phyloP scores from a whole-genome alignment of 345 rosid species.

The Passiflora organensis region DNA sequence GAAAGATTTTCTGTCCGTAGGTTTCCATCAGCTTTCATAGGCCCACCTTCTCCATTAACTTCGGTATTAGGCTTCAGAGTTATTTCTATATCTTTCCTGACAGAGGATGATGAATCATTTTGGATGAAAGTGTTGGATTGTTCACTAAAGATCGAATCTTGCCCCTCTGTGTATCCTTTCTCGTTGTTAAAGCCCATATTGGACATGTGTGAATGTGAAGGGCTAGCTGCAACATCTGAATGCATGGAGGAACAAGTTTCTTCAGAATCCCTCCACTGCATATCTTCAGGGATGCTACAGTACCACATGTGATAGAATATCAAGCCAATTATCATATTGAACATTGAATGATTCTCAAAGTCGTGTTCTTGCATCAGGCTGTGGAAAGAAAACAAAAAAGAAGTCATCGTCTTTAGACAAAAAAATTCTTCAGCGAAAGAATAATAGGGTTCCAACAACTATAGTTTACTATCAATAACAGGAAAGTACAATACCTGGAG shows the following conservation, averaged over 20 bases:
- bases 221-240: constrained; percentile 19
- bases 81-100: constrained; percentile 44
- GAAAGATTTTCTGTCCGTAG: constrained; percentile 19
- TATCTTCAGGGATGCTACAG: constrained; percentile 33
- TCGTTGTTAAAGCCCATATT: constrained; percentile 22
- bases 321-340: constrained; percentile 53
- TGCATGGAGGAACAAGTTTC: constrained; percentile 11
- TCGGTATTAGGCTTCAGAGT: constrained; percentile 16
- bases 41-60: constrained; percentile 3
- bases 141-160: constrained; percentile 24
- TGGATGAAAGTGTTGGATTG: constrained; percentile 29
- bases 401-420: background rate
- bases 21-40: constrained; percentile 25
- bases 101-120: constrained; percentile 52
- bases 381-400: constrained; percentile 14
- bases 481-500: too few species aligned
- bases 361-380: constrained; percentile 54
- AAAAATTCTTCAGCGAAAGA: background rate
- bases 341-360: constrained; percentile 41
- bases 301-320: constrained; percentile 60
- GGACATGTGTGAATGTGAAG: constrained; percentile 9
- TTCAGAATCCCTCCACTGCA: constrained; percentile 35
- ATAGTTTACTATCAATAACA: too few species aligned
- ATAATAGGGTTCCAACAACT: too few species aligned
- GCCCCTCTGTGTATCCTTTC: constrained; percentile 25